These are phyloP conservation scores for Fusarium bulbicola DNA, from an alignment of 2,329 filamentous ascomycete genomes.

Conservation along the genomic window DNA sequence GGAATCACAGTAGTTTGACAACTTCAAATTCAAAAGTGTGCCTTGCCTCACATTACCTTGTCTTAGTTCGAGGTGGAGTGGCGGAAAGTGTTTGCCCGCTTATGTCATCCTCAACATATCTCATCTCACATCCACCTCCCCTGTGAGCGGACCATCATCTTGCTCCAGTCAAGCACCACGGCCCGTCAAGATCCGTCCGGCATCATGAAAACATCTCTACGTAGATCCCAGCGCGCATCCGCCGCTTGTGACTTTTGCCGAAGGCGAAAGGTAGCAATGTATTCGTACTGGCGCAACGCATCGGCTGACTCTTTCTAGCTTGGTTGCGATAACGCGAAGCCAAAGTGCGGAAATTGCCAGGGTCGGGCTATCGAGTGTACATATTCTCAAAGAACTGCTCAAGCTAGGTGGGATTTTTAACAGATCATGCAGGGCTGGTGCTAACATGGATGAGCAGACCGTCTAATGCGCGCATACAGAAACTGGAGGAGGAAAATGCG, in stretches of 20 bases:
- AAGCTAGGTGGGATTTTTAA: background rate
- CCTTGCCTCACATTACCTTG: no score
- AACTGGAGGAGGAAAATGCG: conserved; percentile 51
- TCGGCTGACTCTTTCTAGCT: background rate
- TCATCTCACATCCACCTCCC: background rate
- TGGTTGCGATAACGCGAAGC: conserved; percentile 34
- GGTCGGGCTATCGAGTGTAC: conserved; percentile 7
- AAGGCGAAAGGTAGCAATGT: conserved; percentile 22
- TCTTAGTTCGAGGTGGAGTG: background rate
- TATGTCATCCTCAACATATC: background rate
- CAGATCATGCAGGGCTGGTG: fast-evolving
- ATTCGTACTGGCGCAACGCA: fast-evolving
- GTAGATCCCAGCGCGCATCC: background rate
- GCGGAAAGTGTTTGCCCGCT: background rate
- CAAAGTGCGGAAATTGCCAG: conserved; percentile 30
- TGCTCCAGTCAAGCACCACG: background rate
- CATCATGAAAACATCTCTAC: background rate
- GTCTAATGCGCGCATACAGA: conserved; percentile 44
- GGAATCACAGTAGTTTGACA: background rate
- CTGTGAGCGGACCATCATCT: background rate
- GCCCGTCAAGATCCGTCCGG: background rate
- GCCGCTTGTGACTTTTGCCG: conserved; percentile 37
- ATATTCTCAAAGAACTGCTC: conserved; percentile 16
- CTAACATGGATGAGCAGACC: background rate
- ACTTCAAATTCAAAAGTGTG: background rate